Base-by-base conservation (phyloP, 2,329 filamentous ascomycete genomes). In the Colletotrichum orchidophilum region DNA sequence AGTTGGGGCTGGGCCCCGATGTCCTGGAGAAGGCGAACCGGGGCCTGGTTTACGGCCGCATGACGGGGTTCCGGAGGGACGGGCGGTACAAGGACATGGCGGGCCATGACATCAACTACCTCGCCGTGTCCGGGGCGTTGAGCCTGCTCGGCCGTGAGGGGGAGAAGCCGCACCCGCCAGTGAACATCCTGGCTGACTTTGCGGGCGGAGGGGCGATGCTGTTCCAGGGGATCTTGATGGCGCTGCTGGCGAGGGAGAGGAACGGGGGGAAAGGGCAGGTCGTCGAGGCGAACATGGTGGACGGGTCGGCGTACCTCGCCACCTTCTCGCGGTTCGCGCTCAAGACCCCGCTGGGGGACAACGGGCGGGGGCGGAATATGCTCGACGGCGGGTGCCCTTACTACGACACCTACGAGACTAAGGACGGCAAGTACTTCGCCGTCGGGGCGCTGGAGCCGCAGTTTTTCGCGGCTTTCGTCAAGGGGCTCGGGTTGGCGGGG, bases 211-310 rank as follows among this genome's bases (percentile, higher is more conserved):
- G 96, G 39, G 91, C 93, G 0, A 91, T 91, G 74, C 91, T 96
- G 52, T 94, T 96, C 76, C 85, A 95, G 70, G 96, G 95, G 0
- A 90, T 98, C 5, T 80, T 98, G 66, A 85, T 98, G 24, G 96
- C 96, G 0, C 81, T 98, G 70, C 77, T 97, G 11, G 87, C 90
- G 15, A 85, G 94, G 39, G 83, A 86, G 59, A 83, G 81, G 53
- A 91, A 86, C 0, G 69, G 69, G 2, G 94, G 94, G 0, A 83
- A 83, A 2, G 96, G 96, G 0, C 96, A 98, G 82, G 92, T 98
- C 13, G 95, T 98, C 9, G 94, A 98, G 83, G 94, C 94, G 18
- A 98, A 97, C 81, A 98, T 98, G 96, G 96, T 98, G 13, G 96
- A 98, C 82, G 96, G 96, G 9, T 90, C 88, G 26, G 89, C 91